Percentiles rank a stretch among this genome's conserved stretches.
These are phyloP conservation scores for Beauveria rudraprayagi DNA, from an alignment of 2,329 filamentous ascomycete genomes.

Conservation along the genomic window DNA sequence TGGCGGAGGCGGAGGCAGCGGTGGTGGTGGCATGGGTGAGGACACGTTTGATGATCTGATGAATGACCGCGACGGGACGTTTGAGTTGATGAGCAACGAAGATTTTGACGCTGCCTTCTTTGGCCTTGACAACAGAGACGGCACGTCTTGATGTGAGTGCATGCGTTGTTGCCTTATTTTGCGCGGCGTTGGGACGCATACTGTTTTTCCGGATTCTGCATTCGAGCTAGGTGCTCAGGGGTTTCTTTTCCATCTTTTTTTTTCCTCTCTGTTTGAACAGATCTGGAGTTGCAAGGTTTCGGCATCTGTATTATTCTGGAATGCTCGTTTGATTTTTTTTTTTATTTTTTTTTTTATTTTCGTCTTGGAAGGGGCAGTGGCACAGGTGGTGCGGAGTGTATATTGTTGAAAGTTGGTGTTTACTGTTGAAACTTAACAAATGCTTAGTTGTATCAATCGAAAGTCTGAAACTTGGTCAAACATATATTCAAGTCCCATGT, in stretches of 20 bases:
- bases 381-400: not conserved
- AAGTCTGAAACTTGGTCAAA: not conserved
- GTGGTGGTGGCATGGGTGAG: constrained; percentile 20
- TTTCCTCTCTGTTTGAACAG: not conserved
- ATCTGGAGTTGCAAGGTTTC: not conserved
- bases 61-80: constrained; percentile 32
- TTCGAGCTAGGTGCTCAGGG: constrained; percentile 3
- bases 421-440: not conserved
- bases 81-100: constrained; percentile 34
- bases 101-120: constrained; percentile 43
- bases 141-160: constrained; percentile 12
- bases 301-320: not conserved
- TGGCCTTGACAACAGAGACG: constrained; percentile 23
- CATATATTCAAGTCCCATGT: too few relatives aligned
- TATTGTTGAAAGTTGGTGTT: not conserved
- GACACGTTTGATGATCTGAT: constrained; percentile 45
- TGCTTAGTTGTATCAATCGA: too few relatives aligned
- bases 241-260: not conserved
- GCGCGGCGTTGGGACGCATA: not conserved
- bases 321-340: not conserved
- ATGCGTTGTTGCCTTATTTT: not conserved
- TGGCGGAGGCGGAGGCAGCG: constrained; percentile 17
- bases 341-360: not conserved
- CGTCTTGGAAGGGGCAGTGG: not conserved
- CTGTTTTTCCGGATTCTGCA: not conserved